Conservation (phyloP, 768 basidiomycete genomes). For the Clathrus columnatus region DNA sequence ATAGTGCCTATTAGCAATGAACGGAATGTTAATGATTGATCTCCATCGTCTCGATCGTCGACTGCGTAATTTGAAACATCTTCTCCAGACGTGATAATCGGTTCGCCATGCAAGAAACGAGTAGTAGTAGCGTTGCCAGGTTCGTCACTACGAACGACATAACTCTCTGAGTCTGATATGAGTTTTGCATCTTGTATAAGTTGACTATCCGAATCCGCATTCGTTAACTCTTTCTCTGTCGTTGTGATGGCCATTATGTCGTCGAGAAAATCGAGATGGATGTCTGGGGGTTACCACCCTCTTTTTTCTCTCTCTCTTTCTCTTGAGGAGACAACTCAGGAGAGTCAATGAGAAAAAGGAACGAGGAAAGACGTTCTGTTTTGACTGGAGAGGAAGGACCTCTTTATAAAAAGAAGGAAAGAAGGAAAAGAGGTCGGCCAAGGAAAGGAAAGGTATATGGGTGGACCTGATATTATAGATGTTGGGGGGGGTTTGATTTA, state of each 20-base stretch:
- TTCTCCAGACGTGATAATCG: slow-evolving; percentile 14
- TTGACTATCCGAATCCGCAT: background rate
- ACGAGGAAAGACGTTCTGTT: background rate
- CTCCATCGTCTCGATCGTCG: slow-evolving; percentile 50
- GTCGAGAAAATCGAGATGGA: too few relatives aligned
- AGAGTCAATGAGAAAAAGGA: background rate
- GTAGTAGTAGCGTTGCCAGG: background rate
- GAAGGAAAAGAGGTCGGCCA: background rate
- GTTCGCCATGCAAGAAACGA: slow-evolving; percentile 12
- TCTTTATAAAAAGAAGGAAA: background rate
- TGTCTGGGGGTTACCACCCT: background rate
- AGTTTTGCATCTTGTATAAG: background rate
- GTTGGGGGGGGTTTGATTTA: background rate
- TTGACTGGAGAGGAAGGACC: background rate
- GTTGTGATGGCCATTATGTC: background rate
- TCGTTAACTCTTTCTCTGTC: background rate
- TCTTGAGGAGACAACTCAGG: too few relatives aligned
- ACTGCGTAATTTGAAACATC: slow-evolving; percentile 33
- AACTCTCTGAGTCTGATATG: slow-evolving; percentile 1
- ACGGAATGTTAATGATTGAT: slow-evolving; percentile 46
- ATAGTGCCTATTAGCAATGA: slow-evolving; percentile 48
- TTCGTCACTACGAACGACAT: background rate
- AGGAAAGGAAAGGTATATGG: background rate
- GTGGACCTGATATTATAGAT: background rate
- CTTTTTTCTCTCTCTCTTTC: too few relatives aligned